Evolutionary conservation across 306 rosid genomes (phyloP).

Genomic region (Vicia sativa): DNA sequence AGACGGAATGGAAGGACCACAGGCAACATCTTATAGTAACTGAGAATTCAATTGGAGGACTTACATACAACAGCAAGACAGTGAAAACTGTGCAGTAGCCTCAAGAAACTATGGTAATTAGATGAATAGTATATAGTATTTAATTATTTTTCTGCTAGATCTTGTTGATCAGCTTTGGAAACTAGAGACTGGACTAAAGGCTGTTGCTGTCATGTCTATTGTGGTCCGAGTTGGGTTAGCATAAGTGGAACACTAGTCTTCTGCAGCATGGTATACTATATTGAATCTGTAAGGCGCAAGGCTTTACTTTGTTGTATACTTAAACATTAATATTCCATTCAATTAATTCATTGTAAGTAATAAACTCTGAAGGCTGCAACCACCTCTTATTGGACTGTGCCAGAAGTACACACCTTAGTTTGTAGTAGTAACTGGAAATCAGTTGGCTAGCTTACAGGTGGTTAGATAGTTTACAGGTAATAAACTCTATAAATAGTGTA

Average conservation of each 20-base stretch:
- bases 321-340: conserved; percentile 27
- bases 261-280: conserved; percentile 63
- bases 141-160: conserved; percentile 37
- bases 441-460: neutral
- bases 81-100: conserved; percentile 17
- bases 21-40: neutral
- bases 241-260: conserved; percentile 64
- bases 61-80: neutral
- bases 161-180: conserved; percentile 58
- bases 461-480: neutral
- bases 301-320: conserved; percentile 20
- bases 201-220: conserved; percentile 48
- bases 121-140: conserved; percentile 5
- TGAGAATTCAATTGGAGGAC: conserved; percentile 33
- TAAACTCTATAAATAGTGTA: conserved; percentile 4
- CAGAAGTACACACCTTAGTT: neutral
- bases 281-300: conserved; percentile 66
- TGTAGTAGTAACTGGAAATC: neutral
- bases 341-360: conserved; percentile 11
- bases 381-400: conserved; percentile 7
- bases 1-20: neutral
- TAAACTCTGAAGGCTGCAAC: neutral
- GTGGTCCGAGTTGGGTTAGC: conserved; percentile 71
- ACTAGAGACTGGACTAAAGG: conserved; percentile 59
- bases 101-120: conserved; percentile 2